Evolutionary conservation across 805 yeast species (phyloP), one percentile per base, ranked within the genome.

Genomic region (Vanderwaltozyma polyspora): DNA sequence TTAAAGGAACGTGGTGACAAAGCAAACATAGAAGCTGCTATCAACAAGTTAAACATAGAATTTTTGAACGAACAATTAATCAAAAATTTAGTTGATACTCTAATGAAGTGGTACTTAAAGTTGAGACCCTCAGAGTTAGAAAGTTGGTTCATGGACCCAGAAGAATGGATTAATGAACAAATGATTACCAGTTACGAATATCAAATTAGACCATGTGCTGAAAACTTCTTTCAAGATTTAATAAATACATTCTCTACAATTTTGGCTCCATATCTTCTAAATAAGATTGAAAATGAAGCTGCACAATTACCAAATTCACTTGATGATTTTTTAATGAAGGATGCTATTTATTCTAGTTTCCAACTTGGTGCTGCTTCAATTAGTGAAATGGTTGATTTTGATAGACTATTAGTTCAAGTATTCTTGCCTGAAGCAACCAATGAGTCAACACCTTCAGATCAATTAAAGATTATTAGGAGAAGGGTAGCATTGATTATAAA

Each of bases 131-230:
- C 69, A 2, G 96, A 87, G 51, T 55, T 89, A 31, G 93, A 82
- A 45, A 63, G 73, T 25, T 91, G 97, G 97, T 53, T 66, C 10
- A 55, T 70, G 13, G 94, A 86, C 39, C 95, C 97, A 0, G 97
- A 86, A 53, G 95, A 85, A 54, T 91, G 94, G 84, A 76, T 82
- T 15, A 76, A 77, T 42, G 94, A 85, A 49, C 94, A 86, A 44
- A 61, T 78, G 37, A 69, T 76, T 33, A 63, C 74, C 5, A 77
- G 79, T 50, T 85, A 83, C 76, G 96, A 87, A 51, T 84, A 64
- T 52, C 87, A 82, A 51, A 68, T 86, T 10, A 66, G 93, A 37
- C 85, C 89, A 3, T 84, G 95, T 58, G 85, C 94, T 0, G 94
- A 84, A 45, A 77, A 77, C 50, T 76, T 85, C 44, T 86, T 77